Percentiles rank a stretch among this genome's conserved stretches.
These are phyloP conservation scores for Pulveroboletus frians DNA, from an alignment of 768 basidiomycete genomes.

Conservation along the genomic window DNA sequence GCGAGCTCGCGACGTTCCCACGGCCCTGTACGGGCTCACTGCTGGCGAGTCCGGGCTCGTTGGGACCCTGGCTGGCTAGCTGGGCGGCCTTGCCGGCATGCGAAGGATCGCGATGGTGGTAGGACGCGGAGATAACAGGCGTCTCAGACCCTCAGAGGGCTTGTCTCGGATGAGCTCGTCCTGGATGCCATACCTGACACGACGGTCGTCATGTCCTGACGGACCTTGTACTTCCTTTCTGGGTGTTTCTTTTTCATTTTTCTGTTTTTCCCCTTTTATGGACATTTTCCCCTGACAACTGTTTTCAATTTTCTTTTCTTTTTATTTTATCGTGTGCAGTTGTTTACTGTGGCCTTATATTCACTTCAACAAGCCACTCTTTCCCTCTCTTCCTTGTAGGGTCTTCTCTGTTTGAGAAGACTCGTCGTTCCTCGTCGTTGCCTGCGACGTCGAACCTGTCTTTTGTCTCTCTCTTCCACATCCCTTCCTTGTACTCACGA, in stretches of 20 bases:
- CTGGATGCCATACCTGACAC: conserved; percentile 4
- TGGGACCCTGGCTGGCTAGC: not conserved
- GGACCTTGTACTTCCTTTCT: conserved; percentile 2
- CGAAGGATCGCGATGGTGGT: conserved; percentile 4
- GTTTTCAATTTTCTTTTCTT: conserved; percentile 1
- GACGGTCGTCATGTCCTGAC: conserved; percentile 19
- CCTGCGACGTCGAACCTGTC: conserved; percentile 17
- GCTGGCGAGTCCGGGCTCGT: not conserved
- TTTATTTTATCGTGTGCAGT: conserved; percentile 15
- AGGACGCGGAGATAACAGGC: conserved; percentile 17
- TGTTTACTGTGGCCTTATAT: conserved; percentile 33
- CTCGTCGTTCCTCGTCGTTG: conserved; percentile 21
- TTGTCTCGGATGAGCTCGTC: conserved; percentile 27
- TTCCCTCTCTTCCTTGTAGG: conserved; percentile 22
- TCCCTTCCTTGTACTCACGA: conserved; percentile 28
- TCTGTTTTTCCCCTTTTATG: conserved; percentile 9
- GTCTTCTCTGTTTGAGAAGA: conserved; percentile 23
- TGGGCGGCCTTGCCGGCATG: conserved; percentile 18
- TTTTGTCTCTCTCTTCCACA: conserved; percentile 17
- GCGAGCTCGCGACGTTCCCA: conserved; percentile 4
- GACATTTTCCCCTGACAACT: conserved; percentile 11
- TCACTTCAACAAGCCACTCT: conserved; percentile 16
- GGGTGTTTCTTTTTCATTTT: conserved; percentile 9
- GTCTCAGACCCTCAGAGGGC: conserved; percentile 18
- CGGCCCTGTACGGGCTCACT: not conserved